phyloP scores from a whole-genome alignment of 352 stramenopile genomes.

The Plasmopara muralis region DNA sequence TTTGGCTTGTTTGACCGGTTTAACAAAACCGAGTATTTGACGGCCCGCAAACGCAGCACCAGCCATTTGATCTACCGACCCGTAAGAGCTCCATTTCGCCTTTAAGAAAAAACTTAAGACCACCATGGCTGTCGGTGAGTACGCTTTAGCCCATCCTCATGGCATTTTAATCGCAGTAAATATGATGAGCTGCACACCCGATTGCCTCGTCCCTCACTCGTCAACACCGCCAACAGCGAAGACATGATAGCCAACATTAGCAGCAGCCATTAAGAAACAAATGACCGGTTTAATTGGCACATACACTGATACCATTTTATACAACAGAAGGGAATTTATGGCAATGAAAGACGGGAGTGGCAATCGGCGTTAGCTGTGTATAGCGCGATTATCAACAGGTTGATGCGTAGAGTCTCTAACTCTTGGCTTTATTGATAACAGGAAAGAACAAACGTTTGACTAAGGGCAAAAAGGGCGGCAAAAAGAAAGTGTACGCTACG shows the following conservation, averaged over 20 bases:
- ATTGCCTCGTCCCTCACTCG: constrained; percentile 10
- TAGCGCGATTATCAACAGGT: neutral
- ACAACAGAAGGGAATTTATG: constrained; percentile 4
- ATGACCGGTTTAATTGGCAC: no score
- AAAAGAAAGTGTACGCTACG: constrained; percentile 86
- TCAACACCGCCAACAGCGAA: constrained; percentile 1
- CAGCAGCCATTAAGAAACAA: no score
- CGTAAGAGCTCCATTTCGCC: constrained; percentile 65
- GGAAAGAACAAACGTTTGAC: constrained; percentile 90
- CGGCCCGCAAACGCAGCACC: constrained; percentile 37
- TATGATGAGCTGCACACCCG: constrained; percentile 5
- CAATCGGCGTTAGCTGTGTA: constrained; percentile 1
- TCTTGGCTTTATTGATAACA: constrained; percentile 19
- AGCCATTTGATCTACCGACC: constrained; percentile 38
- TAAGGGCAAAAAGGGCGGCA: constrained; percentile 89
- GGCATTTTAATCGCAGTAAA: neutral
- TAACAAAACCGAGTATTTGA: constrained; percentile 12
- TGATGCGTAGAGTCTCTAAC: constrained; percentile 15
- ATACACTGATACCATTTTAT: neutral
- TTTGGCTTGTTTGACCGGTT: constrained; percentile 18
- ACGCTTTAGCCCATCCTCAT: constrained; percentile 1
- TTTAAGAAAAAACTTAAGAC: constrained; percentile 87
- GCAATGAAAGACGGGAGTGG: constrained; percentile 1
- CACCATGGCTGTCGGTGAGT: constrained; percentile 83
- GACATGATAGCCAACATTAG: neutral